phyloP scores from a whole-genome alignment of 768 basidiomycete species.

The Lepiota subincarnata region DNA sequence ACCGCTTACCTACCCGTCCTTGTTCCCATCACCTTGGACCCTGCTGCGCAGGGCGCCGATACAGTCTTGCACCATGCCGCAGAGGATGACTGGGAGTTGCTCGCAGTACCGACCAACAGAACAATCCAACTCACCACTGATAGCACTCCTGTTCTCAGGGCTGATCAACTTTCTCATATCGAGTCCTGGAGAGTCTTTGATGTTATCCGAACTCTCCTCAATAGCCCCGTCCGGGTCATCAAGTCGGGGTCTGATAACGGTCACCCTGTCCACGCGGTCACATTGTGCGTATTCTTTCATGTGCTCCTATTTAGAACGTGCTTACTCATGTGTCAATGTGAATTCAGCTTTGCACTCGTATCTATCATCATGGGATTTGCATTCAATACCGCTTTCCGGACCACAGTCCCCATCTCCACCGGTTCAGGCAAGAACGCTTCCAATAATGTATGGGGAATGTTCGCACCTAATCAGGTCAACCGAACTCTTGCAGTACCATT shows the following conservation, averaged over 20 bases:
- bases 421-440: conserved; percentile 26
- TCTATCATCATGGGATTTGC: conserved; percentile 65
- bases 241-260: conserved; percentile 39
- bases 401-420: conserved; percentile 30
- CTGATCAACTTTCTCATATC: conserved; percentile 38
- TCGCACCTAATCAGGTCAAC: conserved; percentile 31
- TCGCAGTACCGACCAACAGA: conserved; percentile 38
- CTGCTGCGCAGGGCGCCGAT: conserved; percentile 18
- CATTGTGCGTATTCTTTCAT: conserved; percentile 47
- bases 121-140: conserved; percentile 33
- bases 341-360: conserved; percentile 57
- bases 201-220: conserved; percentile 42
- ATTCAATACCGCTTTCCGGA: conserved; percentile 45
- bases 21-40: conserved; percentile 23
- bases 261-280: conserved; percentile 55
- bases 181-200: conserved; percentile 39
- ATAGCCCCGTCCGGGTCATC: conserved; percentile 31
- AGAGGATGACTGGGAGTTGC: conserved; percentile 39
- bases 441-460: conserved; percentile 33
- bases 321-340: conserved; percentile 14
- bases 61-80: conserved; percentile 27
- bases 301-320: conserved; percentile 11
- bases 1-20: conserved; percentile 58
- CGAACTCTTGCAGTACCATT: conserved; percentile 29
- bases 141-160: conserved; percentile 41